These are phyloP conservation scores for Isochrysis galbana DNA, from an alignment of 78 protist species.

Conservation along the genomic window DNA sequence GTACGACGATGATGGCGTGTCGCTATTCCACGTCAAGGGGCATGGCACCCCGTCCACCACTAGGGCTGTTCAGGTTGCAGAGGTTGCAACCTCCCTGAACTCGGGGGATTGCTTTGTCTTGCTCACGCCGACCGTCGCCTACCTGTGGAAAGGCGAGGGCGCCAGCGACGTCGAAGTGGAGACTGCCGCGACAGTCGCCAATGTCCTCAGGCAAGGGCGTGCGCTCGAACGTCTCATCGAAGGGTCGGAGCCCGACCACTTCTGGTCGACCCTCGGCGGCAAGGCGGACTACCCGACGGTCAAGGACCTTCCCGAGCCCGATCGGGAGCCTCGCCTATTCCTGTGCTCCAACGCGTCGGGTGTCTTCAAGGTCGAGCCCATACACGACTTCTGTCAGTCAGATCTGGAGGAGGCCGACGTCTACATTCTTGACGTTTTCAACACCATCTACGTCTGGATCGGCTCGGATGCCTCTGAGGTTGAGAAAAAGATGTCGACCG, in stretches of 20 bases:
- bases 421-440: slow-evolving; percentile 60
- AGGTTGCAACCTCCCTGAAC: slow-evolving; percentile 42
- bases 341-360: slow-evolving; percentile 56
- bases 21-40: slow-evolving; percentile 65
- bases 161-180: slow-evolving; percentile 7
- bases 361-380: slow-evolving; percentile 36
- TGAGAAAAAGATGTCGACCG: slow-evolving; percentile 16
- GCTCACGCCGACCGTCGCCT: neutral
- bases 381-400: slow-evolving; percentile 42
- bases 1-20: neutral
- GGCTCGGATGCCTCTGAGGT: slow-evolving; percentile 50
- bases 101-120: slow-evolving; percentile 56
- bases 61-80: slow-evolving; percentile 35
- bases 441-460: slow-evolving; percentile 63
- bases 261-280: slow-evolving; percentile 65
- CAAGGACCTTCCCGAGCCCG: neutral
- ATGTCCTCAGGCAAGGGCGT: neutral
- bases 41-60: neutral
- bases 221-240: neutral
- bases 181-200: slow-evolving; percentile 30
- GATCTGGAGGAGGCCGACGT: slow-evolving; percentile 66
- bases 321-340: slow-evolving; percentile 46
- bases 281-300: neutral
- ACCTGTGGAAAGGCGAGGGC: slow-evolving; percentile 63
- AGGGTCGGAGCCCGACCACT: slow-evolving; percentile 36